A percentile compares a stretch with the other conserved stretches of the same genome.
These are phyloP conservation scores for Encephalitozoon intestinalis DNA, from an alignment of 371 early-diverging fungal species.

Conservation along the genomic window DNA sequence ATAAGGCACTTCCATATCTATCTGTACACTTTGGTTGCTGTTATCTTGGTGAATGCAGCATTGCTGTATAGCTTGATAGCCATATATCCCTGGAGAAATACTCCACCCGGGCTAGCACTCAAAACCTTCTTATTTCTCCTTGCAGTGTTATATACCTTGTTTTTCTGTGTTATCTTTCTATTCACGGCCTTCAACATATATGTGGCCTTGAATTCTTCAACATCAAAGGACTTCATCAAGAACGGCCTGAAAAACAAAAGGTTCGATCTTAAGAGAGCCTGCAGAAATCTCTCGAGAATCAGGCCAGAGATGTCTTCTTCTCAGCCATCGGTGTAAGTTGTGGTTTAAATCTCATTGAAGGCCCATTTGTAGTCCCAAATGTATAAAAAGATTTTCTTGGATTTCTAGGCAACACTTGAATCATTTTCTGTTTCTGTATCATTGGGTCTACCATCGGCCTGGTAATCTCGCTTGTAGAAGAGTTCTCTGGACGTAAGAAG, in stretches of 20 bases:
- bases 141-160: background rate
- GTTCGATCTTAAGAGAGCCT: background rate
- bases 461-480: slow-evolving; percentile 49
- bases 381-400: no score
- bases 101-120: background rate
- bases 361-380: no score
- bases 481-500: slow-evolving; percentile 40
- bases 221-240: background rate
- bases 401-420: background rate
- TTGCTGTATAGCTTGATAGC: background rate
- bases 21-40: background rate
- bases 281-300: background rate
- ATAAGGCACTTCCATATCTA: slow-evolving; percentile 21
- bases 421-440: slow-evolving; percentile 9
- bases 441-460: background rate
- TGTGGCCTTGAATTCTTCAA: background rate
- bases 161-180: background rate
- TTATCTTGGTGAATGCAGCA: background rate
- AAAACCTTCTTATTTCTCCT: background rate
- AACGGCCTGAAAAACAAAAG: background rate
- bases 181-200: background rate
- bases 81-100: background rate
- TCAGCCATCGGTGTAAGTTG: background rate
- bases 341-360: no score
- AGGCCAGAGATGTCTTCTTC: background rate